Evolutionary conservation across 495 filamentous ascomycete species (phyloP), one percentile per base, ranked within the genome.

Genomic region (Extremus antarcticus): DNA sequence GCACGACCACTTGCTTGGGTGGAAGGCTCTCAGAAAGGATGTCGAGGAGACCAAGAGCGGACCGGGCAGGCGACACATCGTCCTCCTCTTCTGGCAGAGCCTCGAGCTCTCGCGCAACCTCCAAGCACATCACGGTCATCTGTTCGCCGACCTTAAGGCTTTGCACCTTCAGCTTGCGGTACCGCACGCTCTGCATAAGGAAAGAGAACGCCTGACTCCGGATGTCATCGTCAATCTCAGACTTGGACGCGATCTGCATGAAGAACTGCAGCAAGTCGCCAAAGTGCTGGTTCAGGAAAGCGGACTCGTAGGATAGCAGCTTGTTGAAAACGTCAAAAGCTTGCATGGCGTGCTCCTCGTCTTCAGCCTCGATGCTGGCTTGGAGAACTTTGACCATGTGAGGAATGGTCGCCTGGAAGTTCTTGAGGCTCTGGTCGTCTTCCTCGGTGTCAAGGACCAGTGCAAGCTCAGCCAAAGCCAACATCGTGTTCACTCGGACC

Each of bases 251-350:
- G 43, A 98, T 72, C 50, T 94, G 85, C 60, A 90, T 85, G 87
- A 98, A 96, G 75, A 97, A 95, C 58, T 87, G 81, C 46, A 97
- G 74, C 25, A 98, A 76, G 64, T 96, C 86, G 69, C 84, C 86
- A 68, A 99, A 90, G 71, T 95, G 89, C 35, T 77, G 75, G 55
- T 82, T 86, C 23, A 96, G 72, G 25, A 97, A 75, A n/a, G 84
- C 78, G 22, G 85, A 82, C 63, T 97, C 90, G 66, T 87, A 94
- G 56, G 87, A 87, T 25, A 98, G 76, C 55, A 97, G 79, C 29
- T 87, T 95, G 72, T 98, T 94, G 78, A 98, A 95, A 50, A 96
- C 90, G 68, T 98, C 92, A 63, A 98, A 98, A 4, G 84, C 85
- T 64, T 91, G 85, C 70, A 88, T 86, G 48, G 84, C 79, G 57